Evolutionary conservation across 352 stramenopile species (phyloP).

Genomic region (Globisporangium uncinulatum): DNA sequence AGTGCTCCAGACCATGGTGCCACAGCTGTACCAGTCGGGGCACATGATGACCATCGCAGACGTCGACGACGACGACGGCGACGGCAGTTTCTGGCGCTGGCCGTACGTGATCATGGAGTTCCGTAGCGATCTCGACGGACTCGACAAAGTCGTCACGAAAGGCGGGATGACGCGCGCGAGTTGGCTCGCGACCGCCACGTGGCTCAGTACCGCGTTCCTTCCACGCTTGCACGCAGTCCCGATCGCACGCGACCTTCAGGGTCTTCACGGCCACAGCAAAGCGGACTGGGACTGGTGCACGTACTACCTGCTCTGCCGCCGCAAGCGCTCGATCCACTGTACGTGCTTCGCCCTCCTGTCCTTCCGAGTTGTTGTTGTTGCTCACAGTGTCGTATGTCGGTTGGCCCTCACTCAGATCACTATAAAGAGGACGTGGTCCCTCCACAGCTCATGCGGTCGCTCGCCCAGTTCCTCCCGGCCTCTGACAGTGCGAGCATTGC

Average conservation of each 20-base stretch:
- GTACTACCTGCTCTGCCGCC: slow-evolving; percentile 69
- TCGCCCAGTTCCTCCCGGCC: slow-evolving; percentile 54
- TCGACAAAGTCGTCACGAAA: slow-evolving; percentile 45
- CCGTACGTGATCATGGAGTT: slow-evolving; percentile 78
- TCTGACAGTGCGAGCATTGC: slow-evolving; percentile 23
- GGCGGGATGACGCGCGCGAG: slow-evolving; percentile 38
- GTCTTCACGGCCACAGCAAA: slow-evolving; percentile 63
- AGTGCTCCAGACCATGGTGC: slow-evolving; percentile 28
- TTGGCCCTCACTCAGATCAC: slow-evolving; percentile 35
- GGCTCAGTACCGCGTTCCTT: slow-evolving; percentile 59
- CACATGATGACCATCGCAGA: slow-evolving; percentile 59
- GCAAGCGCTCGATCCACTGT: slow-evolving; percentile 62
- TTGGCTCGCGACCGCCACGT: slow-evolving; percentile 48
- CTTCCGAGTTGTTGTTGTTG: background rate
- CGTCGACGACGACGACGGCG: slow-evolving; percentile 60
- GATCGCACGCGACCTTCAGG: slow-evolving; percentile 34
- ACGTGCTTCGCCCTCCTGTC: slow-evolving; percentile 16
- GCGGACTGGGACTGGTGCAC: slow-evolving; percentile 73
- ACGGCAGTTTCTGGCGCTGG: slow-evolving; percentile 76
- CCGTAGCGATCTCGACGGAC: slow-evolving; percentile 38
- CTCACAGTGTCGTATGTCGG: slow-evolving; percentile 10
- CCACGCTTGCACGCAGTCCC: slow-evolving; percentile 52
- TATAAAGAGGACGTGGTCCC: slow-evolving; percentile 49
- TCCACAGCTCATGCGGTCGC: slow-evolving; percentile 44
- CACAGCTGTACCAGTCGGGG: slow-evolving; percentile 37